Percentiles rank a stretch among this genome's conserved stretches.
Evolutionary conservation across 2,329 filamentous ascomycete genomes (phyloP).

Genomic region (Ceratocystis harringtonii): DNA sequence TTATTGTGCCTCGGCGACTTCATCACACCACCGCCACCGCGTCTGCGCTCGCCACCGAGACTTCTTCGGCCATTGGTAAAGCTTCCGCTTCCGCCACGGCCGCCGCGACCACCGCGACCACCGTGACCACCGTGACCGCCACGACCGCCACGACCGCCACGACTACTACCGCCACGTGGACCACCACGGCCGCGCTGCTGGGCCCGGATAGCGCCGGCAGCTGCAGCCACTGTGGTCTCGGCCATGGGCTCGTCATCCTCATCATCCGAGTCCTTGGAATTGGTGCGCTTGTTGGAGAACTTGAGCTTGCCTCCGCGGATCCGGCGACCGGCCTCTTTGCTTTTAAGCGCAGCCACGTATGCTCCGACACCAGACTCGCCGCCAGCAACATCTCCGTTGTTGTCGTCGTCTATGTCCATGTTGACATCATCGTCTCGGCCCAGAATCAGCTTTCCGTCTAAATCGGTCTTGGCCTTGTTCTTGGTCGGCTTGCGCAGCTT

Average conservation of each 20-base stretch:
- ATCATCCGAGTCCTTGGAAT: conserved; percentile 31
- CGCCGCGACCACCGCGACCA: conserved; percentile 8
- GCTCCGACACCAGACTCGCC: conserved; percentile 45
- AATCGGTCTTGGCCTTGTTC: conserved; percentile 52
- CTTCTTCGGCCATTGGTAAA: conserved; percentile 34
- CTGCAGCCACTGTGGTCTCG: conserved; percentile 29
- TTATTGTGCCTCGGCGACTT: conserved; percentile 24
- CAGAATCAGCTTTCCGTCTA: conserved; percentile 69
- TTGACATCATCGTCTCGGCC: conserved; percentile 42
- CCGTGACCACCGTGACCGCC: conserved; percentile 24
- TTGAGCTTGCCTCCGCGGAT: conserved; percentile 55
- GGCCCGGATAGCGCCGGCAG: not conserved
- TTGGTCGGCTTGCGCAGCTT: conserved; percentile 42
- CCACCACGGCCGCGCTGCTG: conserved; percentile 19
- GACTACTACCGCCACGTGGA: conserved; percentile 23
- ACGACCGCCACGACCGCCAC: conserved; percentile 26
- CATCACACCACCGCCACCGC: conserved; percentile 26
- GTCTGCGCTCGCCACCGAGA: conserved; percentile 35
- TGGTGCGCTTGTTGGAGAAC: conserved; percentile 48
- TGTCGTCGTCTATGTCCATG: conserved; percentile 48
- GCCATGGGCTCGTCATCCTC: conserved; percentile 38
- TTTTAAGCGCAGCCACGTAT: conserved; percentile 54
- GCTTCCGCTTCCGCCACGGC: conserved; percentile 33
- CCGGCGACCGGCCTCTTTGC: conserved; percentile 48
- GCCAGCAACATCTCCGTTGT: conserved; percentile 32